A percentile compares a stretch with the other conserved stretches of the same genome.
phyloP scores from a whole-genome alignment of 352 stramenopile genomes.

The Phytophthora sp. region DNA sequence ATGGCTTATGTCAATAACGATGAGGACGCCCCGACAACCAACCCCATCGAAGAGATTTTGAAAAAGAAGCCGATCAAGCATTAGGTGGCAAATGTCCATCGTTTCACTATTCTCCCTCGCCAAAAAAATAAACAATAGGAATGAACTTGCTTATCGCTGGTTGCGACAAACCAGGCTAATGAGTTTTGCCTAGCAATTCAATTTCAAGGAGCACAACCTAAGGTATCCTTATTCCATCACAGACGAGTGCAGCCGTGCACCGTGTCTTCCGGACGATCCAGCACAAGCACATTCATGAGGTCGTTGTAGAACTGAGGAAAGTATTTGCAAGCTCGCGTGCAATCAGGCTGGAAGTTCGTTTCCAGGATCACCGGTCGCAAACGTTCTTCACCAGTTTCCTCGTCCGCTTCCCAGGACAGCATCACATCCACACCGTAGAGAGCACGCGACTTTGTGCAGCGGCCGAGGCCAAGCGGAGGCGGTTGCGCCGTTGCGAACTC shows the following conservation, averaged over 20 bases:
- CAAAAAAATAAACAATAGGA: slow-evolving; percentile 14
- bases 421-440: slow-evolving; percentile 66
- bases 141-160: slow-evolving; percentile 9
- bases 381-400: slow-evolving; percentile 42
- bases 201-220: not conserved
- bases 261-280: slow-evolving; percentile 44
- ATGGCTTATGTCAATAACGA: slow-evolving; percentile 83
- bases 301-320: slow-evolving; percentile 65
- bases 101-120: slow-evolving; percentile 1
- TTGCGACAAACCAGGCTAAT: too few species aligned
- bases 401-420: slow-evolving; percentile 47
- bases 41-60: slow-evolving; percentile 61
- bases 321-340: slow-evolving; percentile 59
- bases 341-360: slow-evolving; percentile 65
- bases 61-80: slow-evolving; percentile 56
- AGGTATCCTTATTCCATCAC: slow-evolving; percentile 19
- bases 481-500: slow-evolving; percentile 43
- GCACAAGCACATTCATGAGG: slow-evolving; percentile 59
- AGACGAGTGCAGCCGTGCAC: slow-evolving; percentile 52
- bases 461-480: slow-evolving; percentile 52
- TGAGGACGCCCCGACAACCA: slow-evolving; percentile 48
- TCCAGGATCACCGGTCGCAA: slow-evolving; percentile 56
- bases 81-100: slow-evolving; percentile 7
- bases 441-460: slow-evolving; percentile 56
- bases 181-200: too few species aligned